Evolutionary conservation across 257 asterid genomes (phyloP), one percentile per base, ranked within the genome.

Genomic region (Leonotis leonurus): DNA sequence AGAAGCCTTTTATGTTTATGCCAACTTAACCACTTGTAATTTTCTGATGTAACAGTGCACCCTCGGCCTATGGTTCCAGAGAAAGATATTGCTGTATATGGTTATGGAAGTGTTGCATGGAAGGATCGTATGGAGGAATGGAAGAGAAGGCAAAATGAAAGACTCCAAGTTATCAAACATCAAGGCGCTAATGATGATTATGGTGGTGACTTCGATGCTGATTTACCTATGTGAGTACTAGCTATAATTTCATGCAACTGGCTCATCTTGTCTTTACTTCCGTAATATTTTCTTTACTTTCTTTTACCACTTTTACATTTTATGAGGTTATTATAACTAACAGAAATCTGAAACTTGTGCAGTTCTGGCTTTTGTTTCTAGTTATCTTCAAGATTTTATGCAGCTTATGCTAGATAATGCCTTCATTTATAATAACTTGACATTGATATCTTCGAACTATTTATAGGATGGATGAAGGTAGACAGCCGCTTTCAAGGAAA

Each of bases 31-130:
- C 21, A 52, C 66, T 51, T 5, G 16, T n/a, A 32, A 43, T 27
- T 41, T 70, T 59, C 29, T 53, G 56, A 11, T 72, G 49, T 53
- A 22, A 10, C 64, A 91, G 98, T 74, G 78, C 82, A 78, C 57
- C 75, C 90, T 0, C 84, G 98, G 29, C 80, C 98, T 32, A 81
- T 91, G 96, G 96, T 75, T 56, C 95, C 92, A 3, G 74, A 84
- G 75, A 88, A 88, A 78, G 96, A 91, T 77, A 35, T 74, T 51
- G 92, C 95, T 4, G 50, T 84, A n/a, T 91, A 91, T 60, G 96
- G 98, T 51, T 91, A 85, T 63, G 98, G 98, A 69, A 91, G 96
- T 84, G 94, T 88, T 73, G 86, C 95, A 21, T 91, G 98, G 98
- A 88, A 86, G 75, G 94, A 91, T 65, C 85, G 88, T 25, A 78